These are phyloP conservation scores for Apiotrichum brassicae DNA, from an alignment of 1,284 basidiomycete species.

Conservation along the genomic window DNA sequence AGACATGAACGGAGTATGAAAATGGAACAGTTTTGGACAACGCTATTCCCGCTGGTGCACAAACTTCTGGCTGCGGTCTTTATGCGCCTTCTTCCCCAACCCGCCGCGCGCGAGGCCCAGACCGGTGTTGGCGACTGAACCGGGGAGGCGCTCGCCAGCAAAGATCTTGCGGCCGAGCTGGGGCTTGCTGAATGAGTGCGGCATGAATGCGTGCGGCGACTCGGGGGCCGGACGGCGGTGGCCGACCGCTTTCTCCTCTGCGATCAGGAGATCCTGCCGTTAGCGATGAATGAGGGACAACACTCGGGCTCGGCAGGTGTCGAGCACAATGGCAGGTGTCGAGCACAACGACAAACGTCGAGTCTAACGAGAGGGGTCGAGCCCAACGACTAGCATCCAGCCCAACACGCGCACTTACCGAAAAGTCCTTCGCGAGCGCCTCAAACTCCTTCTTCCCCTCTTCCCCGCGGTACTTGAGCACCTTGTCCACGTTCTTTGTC, in stretches of 20 bases:
- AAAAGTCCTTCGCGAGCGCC: slow-evolving; percentile 40
- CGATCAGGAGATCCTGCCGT: slow-evolving; percentile 22
- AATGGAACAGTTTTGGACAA: too few species aligned
- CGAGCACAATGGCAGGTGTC: too few species aligned
- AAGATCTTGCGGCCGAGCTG: slow-evolving; percentile 22
- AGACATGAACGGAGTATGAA: too few species aligned
- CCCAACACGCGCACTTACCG: slow-evolving; percentile 46
- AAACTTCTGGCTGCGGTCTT: too few species aligned
- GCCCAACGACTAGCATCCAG: too few species aligned
- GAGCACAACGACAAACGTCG: too few species aligned
- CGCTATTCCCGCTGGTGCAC: too few species aligned
- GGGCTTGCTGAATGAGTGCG: slow-evolving; percentile 11
- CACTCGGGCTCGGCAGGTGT: too few species aligned
- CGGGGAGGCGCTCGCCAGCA: slow-evolving; percentile 43
- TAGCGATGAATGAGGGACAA: slow-evolving; percentile 10
- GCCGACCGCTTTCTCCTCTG: slow-evolving; percentile 5
- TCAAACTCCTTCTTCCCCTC: slow-evolving; percentile 40
- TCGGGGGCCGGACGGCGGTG: slow-evolving; percentile 7
- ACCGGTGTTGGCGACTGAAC: slow-evolving; percentile 35
- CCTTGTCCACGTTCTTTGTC: slow-evolving; percentile 25
- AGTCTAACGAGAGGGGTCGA: too few species aligned
- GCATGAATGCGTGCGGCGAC: slow-evolving; percentile 1
- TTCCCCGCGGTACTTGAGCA: slow-evolving; percentile 43
- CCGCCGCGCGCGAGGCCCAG: slow-evolving; percentile 41
- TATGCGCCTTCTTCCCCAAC: too few species aligned